Base-by-base conservation (phyloP, 768 basidiomycete genomes). In the Phlegmacium glaucopus region DNA sequence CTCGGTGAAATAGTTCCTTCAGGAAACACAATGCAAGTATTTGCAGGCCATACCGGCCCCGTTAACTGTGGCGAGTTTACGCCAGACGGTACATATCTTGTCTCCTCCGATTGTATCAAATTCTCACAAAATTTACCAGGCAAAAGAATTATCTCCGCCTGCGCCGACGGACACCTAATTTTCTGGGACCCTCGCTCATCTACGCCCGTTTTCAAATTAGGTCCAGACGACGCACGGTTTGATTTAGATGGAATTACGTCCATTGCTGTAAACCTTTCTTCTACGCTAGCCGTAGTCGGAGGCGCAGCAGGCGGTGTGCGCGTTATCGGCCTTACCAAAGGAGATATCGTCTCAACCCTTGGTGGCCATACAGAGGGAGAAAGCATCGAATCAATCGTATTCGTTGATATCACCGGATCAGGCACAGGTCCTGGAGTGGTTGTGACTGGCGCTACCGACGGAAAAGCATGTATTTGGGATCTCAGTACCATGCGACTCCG, bases 401-500 rank as follows among this genome's bases (percentile, higher is more conserved):
- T 95, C 61, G 77, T 94, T 18, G 90, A 94, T 56, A 69, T 94
- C 15, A 72, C 83, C 9, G 77, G 82, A 0, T 76, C 71, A 4
- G 70, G 55, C 18, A 48, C 71, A 4, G 77, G 78, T 4, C 74
- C 78, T 6, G 81, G 80, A 7, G 80, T 90, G 15, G 83, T 85
- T 9, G 82, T 91, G 0, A 92, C 89, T 2, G 94, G 90, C 9
- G 93, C 82, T 4, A 97, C 95, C 4, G 96, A 99, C 60, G 93
- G 94, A 0, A 94, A 92, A 61, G 87, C 84, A 13, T 92, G 89
- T 57, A 83, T 97, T 28, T 99, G 95, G 94, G 96, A 99, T 68
- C 75, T 94, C 36, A 77, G 77, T 42, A 94, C 91, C 18, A 90
- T 90, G 77, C 77, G 88, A 51, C 63, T 94, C 43, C 79, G 96